Conservation (phyloP, 148 eudicot species). For the Vaccinium macrocarpon region DNA sequence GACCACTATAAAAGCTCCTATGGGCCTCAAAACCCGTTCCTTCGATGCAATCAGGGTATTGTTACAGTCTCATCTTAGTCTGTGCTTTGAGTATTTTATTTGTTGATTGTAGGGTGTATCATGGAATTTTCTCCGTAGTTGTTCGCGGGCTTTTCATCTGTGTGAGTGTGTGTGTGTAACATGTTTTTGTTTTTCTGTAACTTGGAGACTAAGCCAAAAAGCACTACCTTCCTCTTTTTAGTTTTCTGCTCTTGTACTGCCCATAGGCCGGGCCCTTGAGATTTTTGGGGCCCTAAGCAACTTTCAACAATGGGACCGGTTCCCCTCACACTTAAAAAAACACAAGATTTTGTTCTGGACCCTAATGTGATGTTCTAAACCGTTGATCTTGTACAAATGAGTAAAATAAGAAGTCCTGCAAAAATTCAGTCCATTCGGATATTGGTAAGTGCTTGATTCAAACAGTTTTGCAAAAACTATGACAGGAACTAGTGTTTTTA, state of each 20-base stretch:
- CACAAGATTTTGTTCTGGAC: too few relatives aligned
- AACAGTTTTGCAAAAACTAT: too few relatives aligned
- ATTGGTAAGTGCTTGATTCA: too few relatives aligned
- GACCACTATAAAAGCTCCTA: conserved; percentile 69
- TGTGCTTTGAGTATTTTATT: neutral
- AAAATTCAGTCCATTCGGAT: too few relatives aligned
- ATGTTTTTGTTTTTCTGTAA: neutral
- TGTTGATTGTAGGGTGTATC: neutral
- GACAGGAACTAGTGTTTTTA: too few relatives aligned
- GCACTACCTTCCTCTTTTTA: neutral
- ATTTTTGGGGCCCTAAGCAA: too few relatives aligned
- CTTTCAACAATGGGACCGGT: too few relatives aligned
- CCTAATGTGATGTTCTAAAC: too few relatives aligned
- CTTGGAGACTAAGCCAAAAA: neutral
- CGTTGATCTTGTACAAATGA: too few relatives aligned
- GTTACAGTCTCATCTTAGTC: neutral
- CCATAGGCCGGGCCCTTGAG: too few relatives aligned
- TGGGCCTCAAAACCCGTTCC: conserved; percentile 73
- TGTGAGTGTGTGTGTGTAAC: neutral
- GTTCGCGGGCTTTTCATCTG: neutral
- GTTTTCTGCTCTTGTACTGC: neutral
- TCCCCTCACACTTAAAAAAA: too few relatives aligned
- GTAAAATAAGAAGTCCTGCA: too few relatives aligned
- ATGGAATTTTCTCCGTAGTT: neutral
- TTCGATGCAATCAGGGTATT: conserved; percentile 72